phyloP scores from a whole-genome alignment of 2,329 filamentous ascomycete species.

The Knufia petricola region DNA sequence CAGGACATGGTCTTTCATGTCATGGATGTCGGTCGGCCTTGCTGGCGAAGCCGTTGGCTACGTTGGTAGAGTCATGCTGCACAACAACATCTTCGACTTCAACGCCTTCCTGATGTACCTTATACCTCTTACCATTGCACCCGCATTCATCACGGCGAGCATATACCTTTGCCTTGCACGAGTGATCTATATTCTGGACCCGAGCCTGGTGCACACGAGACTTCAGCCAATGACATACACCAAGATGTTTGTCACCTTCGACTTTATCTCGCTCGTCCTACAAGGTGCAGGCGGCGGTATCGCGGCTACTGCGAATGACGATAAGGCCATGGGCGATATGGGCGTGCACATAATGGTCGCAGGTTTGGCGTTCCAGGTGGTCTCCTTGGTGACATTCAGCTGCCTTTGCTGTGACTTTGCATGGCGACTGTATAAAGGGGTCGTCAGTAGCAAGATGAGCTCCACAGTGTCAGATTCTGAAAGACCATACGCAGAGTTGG shows the following conservation, averaged over 20 bases:
- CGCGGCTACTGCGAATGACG: conserved; percentile 35
- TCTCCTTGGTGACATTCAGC: conserved; percentile 44
- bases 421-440: conserved; percentile 26
- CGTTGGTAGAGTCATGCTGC: conserved; percentile 46
- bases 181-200: conserved; percentile 30
- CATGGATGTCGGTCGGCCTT: conserved; percentile 47
- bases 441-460: conserved; percentile 20
- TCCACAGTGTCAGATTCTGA: background rate
- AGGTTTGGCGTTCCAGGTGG: conserved; percentile 29
- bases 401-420: conserved; percentile 42
- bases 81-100: conserved; percentile 37
- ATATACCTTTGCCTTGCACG: conserved; percentile 52
- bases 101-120: conserved; percentile 48
- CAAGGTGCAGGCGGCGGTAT: conserved; percentile 53
- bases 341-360: conserved; percentile 59
- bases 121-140: conserved; percentile 53
- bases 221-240: conserved; percentile 29
- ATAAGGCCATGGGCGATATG: conserved; percentile 25
- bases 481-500: background rate
- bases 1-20: conserved; percentile 41
- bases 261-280: conserved; percentile 51
- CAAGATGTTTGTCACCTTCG: conserved; percentile 51
- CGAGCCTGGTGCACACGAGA: conserved; percentile 23
- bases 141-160: conserved; percentile 54
- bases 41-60: conserved; percentile 52